Conservation (phyloP, 139 green algal species). For the Micromonas pusilla region DNA sequence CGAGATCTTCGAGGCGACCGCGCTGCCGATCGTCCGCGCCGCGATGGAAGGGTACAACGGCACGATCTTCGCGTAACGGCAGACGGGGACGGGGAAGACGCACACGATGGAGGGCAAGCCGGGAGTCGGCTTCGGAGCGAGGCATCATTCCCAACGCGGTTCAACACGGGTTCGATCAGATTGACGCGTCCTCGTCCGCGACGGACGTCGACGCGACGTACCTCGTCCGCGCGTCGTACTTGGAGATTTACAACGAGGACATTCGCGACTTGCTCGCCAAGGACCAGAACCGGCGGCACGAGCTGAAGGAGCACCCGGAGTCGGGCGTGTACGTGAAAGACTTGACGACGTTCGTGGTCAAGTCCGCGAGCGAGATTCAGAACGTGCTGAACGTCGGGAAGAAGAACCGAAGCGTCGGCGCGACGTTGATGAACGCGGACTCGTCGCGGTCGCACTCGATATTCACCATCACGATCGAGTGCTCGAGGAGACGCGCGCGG, state of each 20-base stretch:
- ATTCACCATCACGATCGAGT: conserved; percentile 79
- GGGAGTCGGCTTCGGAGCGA: conserved; percentile 32
- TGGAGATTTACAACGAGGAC: conserved; percentile 91
- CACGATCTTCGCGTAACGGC: conserved; percentile 71
- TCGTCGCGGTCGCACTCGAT: conserved; percentile 77
- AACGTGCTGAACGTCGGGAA: conserved; percentile 63
- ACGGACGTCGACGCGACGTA: conserved; percentile 56
- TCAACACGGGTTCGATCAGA: conserved; percentile 62
- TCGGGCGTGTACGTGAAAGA: conserved; percentile 75
- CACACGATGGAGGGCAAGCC: conserved; percentile 53
- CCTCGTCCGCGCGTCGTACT: conserved; percentile 66
- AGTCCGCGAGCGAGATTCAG: conserved; percentile 61
- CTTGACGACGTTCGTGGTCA: conserved; percentile 71
- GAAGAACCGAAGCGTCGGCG: conserved; percentile 61
- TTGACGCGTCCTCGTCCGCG: conserved; percentile 52
- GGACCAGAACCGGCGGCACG: conserved; percentile 41
- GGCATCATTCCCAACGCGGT: conserved; percentile 78
- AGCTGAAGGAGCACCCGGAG: conserved; percentile 71
- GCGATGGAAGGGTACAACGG: conserved; percentile 78
- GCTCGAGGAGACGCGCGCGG: conserved; percentile 24
- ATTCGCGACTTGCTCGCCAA: conserved; percentile 54
- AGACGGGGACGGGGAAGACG: conserved; percentile 54
- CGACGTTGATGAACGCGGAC: conserved; percentile 82
- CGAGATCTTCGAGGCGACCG: conserved; percentile 61
- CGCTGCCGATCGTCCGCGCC: conserved; percentile 61